Percentiles rank a stretch among this genome's conserved stretches.
Conservation (phyloP, 108 stramenopile genomes). For the Nitzschia sp. region DNA sequence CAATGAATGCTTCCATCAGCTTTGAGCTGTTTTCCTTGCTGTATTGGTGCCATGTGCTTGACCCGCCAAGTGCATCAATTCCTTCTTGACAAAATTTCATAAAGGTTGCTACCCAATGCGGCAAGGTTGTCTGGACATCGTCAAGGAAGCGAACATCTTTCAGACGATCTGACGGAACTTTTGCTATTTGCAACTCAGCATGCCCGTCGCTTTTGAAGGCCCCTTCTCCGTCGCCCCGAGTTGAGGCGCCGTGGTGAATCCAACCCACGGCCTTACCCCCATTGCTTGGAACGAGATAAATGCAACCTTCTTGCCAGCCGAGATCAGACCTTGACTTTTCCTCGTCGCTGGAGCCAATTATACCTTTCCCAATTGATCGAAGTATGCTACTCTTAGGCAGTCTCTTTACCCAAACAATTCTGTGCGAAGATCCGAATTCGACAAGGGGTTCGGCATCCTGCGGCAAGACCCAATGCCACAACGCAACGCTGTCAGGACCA, state of each 20-base stretch:
- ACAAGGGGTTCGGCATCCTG: conserved; percentile 50
- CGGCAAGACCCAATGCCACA: conserved; percentile 43
- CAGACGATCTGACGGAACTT: conserved; percentile 20
- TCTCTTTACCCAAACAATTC: conserved; percentile 52
- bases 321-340: conserved; percentile 40
- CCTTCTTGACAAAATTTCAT: conserved; percentile 10
- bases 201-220: conserved; percentile 6
- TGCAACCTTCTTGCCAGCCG: conserved; percentile 52
- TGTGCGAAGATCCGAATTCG: conserved; percentile 63
- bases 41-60: background rate
- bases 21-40: background rate
- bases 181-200: conserved; percentile 23
- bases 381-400: background rate
- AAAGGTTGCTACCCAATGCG: conserved; percentile 8
- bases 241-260: conserved; percentile 32
- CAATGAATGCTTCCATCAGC: background rate
- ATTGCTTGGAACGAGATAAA: conserved; percentile 47
- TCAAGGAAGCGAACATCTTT: conserved; percentile 8
- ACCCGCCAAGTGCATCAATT: background rate
- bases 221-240: background rate
- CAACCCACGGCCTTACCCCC: conserved; percentile 76
- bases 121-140: background rate
- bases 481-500: conserved; percentile 3
- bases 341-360: conserved; percentile 69
- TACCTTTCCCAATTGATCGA: conserved; percentile 70